Evolutionary conservation across 1,139 yeast species (phyloP).

Genomic region (Diutina neorugosa): DNA sequence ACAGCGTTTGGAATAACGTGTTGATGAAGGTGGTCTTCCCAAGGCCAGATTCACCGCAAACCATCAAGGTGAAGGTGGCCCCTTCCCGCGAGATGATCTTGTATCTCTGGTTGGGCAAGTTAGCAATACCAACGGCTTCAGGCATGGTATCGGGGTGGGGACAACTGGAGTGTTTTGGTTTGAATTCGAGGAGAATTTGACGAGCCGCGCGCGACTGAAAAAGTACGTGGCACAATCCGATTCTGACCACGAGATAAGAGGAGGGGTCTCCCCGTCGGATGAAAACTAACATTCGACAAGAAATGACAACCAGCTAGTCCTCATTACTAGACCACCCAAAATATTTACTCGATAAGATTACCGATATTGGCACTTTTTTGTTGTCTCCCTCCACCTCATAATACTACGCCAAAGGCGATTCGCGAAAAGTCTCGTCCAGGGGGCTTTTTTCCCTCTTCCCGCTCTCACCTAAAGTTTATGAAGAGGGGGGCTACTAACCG

Average conservation of each 20-base stretch:
- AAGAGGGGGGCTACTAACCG: neutral
- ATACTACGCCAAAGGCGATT: neutral
- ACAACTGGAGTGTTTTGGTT: neutral
- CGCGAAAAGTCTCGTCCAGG: neutral
- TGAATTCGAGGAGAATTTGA: neutral
- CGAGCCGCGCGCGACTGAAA: neutral
- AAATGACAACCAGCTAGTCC: too few relatives aligned
- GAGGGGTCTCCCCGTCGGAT: neutral
- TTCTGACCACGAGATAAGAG: neutral
- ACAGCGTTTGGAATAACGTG: constrained; percentile 71
- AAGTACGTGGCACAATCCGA: neutral
- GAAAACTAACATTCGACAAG: too few relatives aligned
- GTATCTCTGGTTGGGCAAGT: constrained; percentile 85
- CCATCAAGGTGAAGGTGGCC: constrained; percentile 84
- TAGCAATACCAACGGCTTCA: constrained; percentile 72
- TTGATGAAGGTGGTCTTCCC: constrained; percentile 93
- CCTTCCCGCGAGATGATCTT: constrained; percentile 85
- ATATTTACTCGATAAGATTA: too few relatives aligned
- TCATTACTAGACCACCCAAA: too few relatives aligned
- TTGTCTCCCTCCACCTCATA: neutral
- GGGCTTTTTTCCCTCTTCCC: neutral
- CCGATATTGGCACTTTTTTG: neutral
- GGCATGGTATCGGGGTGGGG: constrained; percentile 9
- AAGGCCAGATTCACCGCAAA: constrained; percentile 90
- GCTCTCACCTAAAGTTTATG: neutral